phyloP scores from a whole-genome alignment of 306 rosid genomes.

The Prunus campanulata region DNA sequence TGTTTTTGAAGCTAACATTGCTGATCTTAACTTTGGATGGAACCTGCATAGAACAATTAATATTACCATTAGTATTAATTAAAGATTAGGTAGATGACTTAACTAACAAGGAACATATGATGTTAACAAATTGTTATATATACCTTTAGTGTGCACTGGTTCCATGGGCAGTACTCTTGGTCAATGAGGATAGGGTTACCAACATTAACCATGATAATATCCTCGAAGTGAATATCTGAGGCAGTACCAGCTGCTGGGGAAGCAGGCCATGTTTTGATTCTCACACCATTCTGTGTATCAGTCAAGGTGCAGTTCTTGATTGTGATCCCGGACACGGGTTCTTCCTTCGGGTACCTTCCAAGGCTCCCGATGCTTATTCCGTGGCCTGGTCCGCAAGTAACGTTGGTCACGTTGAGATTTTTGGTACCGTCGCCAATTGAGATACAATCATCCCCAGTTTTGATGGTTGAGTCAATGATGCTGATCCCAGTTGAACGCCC shows the following conservation, averaged over 20 bases:
- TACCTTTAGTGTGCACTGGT: conserved; percentile 22
- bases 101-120: too few relatives aligned
- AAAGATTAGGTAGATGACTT: too few relatives aligned
- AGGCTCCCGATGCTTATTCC: conserved; percentile 50
- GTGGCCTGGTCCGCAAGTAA: conserved; percentile 53
- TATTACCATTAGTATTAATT: too few relatives aligned
- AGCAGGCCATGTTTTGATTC: conserved; percentile 52
- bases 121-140: too few relatives aligned
- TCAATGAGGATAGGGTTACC: conserved; percentile 37
- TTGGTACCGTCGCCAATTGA: conserved; percentile 46
- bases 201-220: conserved; percentile 42
- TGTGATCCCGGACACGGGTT: conserved; percentile 14
- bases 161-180: conserved; percentile 57
- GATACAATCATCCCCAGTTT: conserved; percentile 53
- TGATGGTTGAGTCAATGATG: conserved; percentile 22
- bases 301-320: conserved; percentile 34
- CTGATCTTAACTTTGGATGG: conserved; percentile 38
- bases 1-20: conserved; percentile 6
- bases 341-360: conserved; percentile 31
- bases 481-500: conserved; percentile 41
- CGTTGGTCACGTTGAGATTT: conserved; percentile 5
- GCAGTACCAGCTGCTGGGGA: not conserved
- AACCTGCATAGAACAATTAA: too few relatives aligned
- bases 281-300: conserved; percentile 34
- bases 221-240: conserved; percentile 33